A percentile compares a stretch with the other conserved stretches of the same genome.
Evolutionary conservation across 495 filamentous ascomycete genomes (phyloP).

Genomic region (Penicillium cosmopolitanum): DNA sequence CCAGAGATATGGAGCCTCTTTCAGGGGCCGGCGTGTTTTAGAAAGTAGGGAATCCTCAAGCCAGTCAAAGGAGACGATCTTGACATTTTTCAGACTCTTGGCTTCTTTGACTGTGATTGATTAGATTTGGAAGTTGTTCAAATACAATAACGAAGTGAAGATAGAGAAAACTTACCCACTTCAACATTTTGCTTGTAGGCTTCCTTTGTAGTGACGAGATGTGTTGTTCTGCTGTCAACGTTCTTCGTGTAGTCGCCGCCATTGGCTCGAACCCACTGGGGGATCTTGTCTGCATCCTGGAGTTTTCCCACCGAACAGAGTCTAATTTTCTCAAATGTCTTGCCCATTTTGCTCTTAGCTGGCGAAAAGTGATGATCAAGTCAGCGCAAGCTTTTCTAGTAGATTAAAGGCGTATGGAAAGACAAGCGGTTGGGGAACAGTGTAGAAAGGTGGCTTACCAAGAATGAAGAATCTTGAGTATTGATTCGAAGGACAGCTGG

Average conservation of each 20-base stretch:
- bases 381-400: no score
- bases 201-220: slow-evolving; percentile 60
- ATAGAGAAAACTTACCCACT: slow-evolving; percentile 39
- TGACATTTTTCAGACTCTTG: slow-evolving; percentile 37
- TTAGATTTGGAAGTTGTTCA: background rate
- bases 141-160: background rate
- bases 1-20: slow-evolving; percentile 51
- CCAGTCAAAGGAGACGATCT: slow-evolving; percentile 67
- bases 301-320: slow-evolving; percentile 45
- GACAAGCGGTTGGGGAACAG: no score
- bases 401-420: no score
- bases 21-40: slow-evolving; percentile 30
- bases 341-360: slow-evolving; percentile 30
- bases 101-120: slow-evolving; percentile 46
- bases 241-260: slow-evolving; percentile 51
- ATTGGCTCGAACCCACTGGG: slow-evolving; percentile 56
- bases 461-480: no score
- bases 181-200: slow-evolving; percentile 49
- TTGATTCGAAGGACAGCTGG: no score
- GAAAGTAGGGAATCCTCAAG: slow-evolving; percentile 55
- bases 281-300: slow-evolving; percentile 46
- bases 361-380: background rate
- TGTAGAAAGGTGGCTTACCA: no score
- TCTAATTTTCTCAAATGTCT: slow-evolving; percentile 34
- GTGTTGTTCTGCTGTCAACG: slow-evolving; percentile 53